Evolutionary conservation across 306 rosid species (phyloP).

Genomic region (Prunus campanulata): DNA sequence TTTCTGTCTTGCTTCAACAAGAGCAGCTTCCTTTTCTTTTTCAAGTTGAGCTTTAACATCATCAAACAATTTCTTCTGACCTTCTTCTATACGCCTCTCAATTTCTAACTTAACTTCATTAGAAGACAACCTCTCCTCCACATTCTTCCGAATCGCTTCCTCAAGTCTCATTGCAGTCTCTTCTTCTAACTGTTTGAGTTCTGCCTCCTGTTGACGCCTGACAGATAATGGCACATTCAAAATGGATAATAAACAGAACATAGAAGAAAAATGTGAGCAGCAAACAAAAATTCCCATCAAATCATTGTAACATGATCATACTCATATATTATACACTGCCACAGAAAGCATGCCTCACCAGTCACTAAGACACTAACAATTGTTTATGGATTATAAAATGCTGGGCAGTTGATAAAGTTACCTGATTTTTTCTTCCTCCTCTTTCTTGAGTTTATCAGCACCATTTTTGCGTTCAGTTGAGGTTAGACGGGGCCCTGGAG

Average conservation of each 20-base stretch:
- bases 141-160: slow-evolving; percentile 66
- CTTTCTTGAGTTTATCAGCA: slow-evolving; percentile 45
- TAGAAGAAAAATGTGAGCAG: background rate
- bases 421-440: slow-evolving; percentile 57
- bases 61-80: slow-evolving; percentile 54
- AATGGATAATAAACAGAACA: background rate
- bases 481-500: slow-evolving; percentile 46
- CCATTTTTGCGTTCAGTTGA: slow-evolving; percentile 36
- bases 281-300: background rate
- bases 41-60: slow-evolving; percentile 73
- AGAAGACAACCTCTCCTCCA: slow-evolving; percentile 63
- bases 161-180: slow-evolving; percentile 76
- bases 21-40: slow-evolving; percentile 71
- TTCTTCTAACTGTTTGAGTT: slow-evolving; percentile 62
- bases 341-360: background rate
- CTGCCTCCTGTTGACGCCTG: slow-evolving; percentile 82
- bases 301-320: no score
- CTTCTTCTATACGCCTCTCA: slow-evolving; percentile 68
- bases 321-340: no score
- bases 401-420: background rate
- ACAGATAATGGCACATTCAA: background rate
- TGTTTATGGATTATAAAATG: background rate
- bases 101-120: slow-evolving; percentile 58
- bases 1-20: slow-evolving; percentile 64
- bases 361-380: background rate